phyloP scores from a whole-genome alignment of 169 alveolate species.

The Plasmodium knowlesi region DNA sequence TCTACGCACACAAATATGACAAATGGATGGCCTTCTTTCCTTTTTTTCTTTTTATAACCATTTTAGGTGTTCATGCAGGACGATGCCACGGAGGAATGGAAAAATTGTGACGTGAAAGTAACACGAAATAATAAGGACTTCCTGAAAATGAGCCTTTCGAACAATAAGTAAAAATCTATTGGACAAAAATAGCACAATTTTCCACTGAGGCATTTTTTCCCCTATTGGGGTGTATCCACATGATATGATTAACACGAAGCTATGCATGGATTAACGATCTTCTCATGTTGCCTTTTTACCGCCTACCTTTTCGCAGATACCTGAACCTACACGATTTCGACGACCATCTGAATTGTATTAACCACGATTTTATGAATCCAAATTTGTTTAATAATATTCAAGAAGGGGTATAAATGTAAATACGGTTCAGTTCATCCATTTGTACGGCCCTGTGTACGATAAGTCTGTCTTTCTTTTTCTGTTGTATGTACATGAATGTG shows the following conservation, averaged over 20 bases:
- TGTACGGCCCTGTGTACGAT: neutral
- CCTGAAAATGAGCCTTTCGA: conserved; percentile 35
- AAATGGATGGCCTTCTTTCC: neutral
- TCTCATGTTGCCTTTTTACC: neutral
- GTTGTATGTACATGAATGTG: neutral
- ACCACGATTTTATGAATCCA: conserved; percentile 65
- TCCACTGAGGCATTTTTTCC: neutral
- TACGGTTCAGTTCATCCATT: neutral
- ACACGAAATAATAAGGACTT: conserved; percentile 36
- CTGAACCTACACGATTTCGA: conserved; percentile 60
- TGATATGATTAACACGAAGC: neutral
- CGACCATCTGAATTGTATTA: conserved; percentile 63
- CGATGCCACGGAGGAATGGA: conserved; percentile 16
- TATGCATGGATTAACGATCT: neutral
- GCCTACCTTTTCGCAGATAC: conserved; percentile 2
- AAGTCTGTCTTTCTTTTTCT: neutral
- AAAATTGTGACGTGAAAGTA: conserved; percentile 1
- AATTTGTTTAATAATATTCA: conserved; percentile 37
- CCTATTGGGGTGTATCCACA: neutral
- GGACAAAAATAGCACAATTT: neutral
- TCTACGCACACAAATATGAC: neutral
- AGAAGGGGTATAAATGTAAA: neutral
- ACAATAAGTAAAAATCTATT: conserved; percentile 19
- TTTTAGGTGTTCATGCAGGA: conserved; percentile 39
- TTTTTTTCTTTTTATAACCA: conserved; percentile 13